These are phyloP conservation scores for Curvularia spicifera DNA, from an alignment of 2,329 filamentous ascomycete genomes.

Conservation along the genomic window DNA sequence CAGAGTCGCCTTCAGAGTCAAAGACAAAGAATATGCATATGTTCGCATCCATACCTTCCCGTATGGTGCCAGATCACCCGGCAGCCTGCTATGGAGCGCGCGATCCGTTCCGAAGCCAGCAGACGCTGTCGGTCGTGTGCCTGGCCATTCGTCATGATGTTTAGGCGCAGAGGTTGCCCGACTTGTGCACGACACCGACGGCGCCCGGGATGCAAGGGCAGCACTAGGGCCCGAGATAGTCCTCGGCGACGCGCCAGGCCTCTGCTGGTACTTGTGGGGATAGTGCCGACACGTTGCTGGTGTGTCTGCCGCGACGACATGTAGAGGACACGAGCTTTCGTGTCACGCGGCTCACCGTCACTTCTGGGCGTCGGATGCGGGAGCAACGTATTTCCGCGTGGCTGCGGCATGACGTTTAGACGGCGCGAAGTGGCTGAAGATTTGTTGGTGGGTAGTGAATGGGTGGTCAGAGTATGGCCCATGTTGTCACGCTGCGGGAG, in stretches of 20 bases:
- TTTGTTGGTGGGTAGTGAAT: slow-evolving; percentile 1
- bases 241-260: slow-evolving; percentile 6
- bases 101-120: slow-evolving; percentile 44
- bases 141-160: slow-evolving; percentile 24
- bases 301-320: slow-evolving; percentile 17
- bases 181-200: slow-evolving; percentile 31
- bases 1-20: slow-evolving; percentile 44
- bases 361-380: slow-evolving; percentile 20
- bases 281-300: slow-evolving; percentile 11
- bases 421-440: slow-evolving; percentile 7
- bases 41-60: slow-evolving; percentile 43
- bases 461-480: slow-evolving; percentile 13
- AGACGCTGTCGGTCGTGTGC: slow-evolving; percentile 23
- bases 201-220: slow-evolving; percentile 19
- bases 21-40: slow-evolving; percentile 37
- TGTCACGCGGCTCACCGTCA: slow-evolving; percentile 31
- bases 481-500: not conserved
- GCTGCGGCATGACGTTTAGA: slow-evolving; percentile 20
- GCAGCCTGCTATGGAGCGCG: slow-evolving; percentile 34
- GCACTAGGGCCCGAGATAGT: slow-evolving; percentile 15
- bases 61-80: slow-evolving; percentile 50
- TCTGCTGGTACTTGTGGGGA: slow-evolving; percentile 17
- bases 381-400: slow-evolving; percentile 20
- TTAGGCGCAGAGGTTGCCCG: slow-evolving; percentile 13
- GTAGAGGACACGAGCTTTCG: slow-evolving; percentile 23